Evolutionary conservation across 2,329 filamentous ascomycete genomes (phyloP).

Genomic region (Aspergillus pseudoterreus): DNA sequence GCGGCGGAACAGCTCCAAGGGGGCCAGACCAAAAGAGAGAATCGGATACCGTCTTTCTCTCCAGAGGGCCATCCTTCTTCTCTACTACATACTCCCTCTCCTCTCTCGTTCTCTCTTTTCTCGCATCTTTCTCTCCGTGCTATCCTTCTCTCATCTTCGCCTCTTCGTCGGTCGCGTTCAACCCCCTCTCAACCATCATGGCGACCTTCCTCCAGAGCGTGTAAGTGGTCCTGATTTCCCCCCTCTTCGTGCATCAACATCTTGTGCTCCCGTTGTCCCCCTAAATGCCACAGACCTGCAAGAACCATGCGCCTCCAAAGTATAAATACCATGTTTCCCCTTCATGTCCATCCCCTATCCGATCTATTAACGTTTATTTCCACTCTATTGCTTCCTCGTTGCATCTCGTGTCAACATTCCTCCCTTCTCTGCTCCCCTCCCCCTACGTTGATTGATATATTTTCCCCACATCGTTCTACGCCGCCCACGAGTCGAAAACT

Average conservation of each 20-base stretch:
- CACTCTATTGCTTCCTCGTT: constrained; percentile 4
- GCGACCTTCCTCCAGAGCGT: constrained; percentile 49
- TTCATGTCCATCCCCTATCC: not conserved
- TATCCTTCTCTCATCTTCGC: constrained; percentile 6
- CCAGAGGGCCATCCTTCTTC: not conserved
- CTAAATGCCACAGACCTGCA: constrained; percentile 17
- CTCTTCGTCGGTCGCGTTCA: not conserved
- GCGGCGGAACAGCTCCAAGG: constrained; percentile 12
- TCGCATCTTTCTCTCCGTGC: constrained; percentile 1
- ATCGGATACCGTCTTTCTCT: constrained; percentile 5
- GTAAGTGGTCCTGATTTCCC: constrained; percentile 34
- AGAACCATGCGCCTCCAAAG: constrained; percentile 3
- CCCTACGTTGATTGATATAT: not conserved
- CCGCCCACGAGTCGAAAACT: constrained; percentile 15
- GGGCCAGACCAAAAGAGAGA: constrained; percentile 18
- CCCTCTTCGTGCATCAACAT: constrained; percentile 15
- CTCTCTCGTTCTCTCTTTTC: constrained; percentile 1
- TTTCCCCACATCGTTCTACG: constrained; percentile 6
- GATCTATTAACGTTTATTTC: not conserved
- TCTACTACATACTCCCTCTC: constrained; percentile 1
- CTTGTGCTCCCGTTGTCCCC: constrained; percentile 18
- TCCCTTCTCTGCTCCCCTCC: not conserved
- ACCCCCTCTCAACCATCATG: constrained; percentile 30
- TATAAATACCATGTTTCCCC: constrained; percentile 1
- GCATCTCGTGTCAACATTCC: constrained; percentile 6